phyloP scores from a whole-genome alignment of 345 rosid genomes.

The Syzygium oleosum region DNA sequence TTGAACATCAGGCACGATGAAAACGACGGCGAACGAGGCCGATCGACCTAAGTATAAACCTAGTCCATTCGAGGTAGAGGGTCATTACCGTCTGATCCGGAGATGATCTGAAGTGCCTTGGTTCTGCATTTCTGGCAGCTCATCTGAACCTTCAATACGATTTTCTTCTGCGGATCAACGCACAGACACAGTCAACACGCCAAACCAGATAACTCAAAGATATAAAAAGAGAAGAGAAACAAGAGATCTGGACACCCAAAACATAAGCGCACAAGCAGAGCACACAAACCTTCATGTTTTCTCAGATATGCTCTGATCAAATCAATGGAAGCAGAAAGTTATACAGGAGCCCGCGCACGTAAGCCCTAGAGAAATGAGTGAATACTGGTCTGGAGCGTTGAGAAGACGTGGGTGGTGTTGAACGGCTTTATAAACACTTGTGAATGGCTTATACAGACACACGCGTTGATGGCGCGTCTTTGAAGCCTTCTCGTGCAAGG shows the following conservation, averaged over 20 bases:
- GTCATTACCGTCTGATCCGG: slow-evolving; percentile 20
- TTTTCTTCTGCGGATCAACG: slow-evolving; percentile 27
- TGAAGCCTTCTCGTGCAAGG: not conserved
- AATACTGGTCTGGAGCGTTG: not conserved
- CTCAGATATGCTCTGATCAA: not conserved
- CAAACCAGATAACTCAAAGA: not conserved
- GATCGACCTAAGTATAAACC: not conserved
- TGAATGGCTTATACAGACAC: too few species aligned
- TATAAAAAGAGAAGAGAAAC: not conserved
- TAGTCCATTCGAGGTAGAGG: not conserved
- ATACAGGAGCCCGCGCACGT: not conserved
- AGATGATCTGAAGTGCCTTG: slow-evolving; percentile 31
- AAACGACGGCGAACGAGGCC: too few species aligned
- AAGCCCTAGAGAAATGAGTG: not conserved
- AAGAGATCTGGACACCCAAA: not conserved
- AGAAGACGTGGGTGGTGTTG: not conserved
- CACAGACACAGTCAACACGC: not conserved
- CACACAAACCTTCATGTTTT: not conserved
- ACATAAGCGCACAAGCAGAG: not conserved
- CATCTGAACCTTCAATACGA: slow-evolving; percentile 34
- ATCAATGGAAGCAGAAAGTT: not conserved
- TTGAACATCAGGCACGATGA: too few species aligned
- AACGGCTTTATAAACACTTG: too few species aligned
- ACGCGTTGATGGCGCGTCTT: not conserved
- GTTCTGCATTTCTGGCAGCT: slow-evolving; percentile 34